These are phyloP conservation scores for Senna tora DNA, from an alignment of 306 rosid genomes.

Conservation along the genomic window DNA sequence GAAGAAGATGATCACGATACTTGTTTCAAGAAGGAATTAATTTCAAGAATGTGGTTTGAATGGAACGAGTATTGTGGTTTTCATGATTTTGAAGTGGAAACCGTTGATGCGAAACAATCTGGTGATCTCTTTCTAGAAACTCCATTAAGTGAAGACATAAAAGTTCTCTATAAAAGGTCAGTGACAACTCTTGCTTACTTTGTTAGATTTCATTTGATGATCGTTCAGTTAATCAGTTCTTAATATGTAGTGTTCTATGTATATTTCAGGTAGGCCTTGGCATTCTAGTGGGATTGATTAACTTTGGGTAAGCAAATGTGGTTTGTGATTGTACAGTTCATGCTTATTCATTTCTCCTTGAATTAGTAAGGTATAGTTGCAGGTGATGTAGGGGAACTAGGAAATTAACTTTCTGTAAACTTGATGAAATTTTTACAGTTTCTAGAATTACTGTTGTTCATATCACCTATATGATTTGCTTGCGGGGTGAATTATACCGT, in stretches of 20 bases:
- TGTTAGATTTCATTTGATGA: slow-evolving; percentile 1
- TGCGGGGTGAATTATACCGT: too few species aligned
- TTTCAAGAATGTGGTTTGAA: slow-evolving; percentile 96
- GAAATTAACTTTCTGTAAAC: not conserved
- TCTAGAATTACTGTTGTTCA: not conserved
- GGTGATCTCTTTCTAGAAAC: slow-evolving; percentile 75
- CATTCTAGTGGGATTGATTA: slow-evolving; percentile 1
- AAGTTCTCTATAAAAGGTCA: slow-evolving; percentile 77
- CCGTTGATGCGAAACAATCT: slow-evolving; percentile 59
- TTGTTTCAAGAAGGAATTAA: slow-evolving; percentile 80
- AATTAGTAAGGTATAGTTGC: not conserved
- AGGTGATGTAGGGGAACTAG: slow-evolving; percentile 15
- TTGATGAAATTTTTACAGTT: slow-evolving; percentile 7
- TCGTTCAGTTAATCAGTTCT: slow-evolving; percentile 17
- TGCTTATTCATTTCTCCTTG: not conserved
- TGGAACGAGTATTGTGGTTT: slow-evolving; percentile 85
- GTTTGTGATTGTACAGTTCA: slow-evolving; percentile 21
- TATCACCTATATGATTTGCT: too few species aligned
- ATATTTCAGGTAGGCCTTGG: slow-evolving; percentile 57
- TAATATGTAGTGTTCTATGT: slow-evolving; percentile 34
- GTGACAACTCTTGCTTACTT: slow-evolving; percentile 27
- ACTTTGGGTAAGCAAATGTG: not conserved
- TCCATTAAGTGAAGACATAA: slow-evolving; percentile 62
- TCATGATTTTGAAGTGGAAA: slow-evolving; percentile 56
- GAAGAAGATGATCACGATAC: slow-evolving; percentile 78